Evolutionary conservation across 1,284 basidiomycete species (phyloP).

Genomic region (Erythrobasidium hasegawianum): DNA sequence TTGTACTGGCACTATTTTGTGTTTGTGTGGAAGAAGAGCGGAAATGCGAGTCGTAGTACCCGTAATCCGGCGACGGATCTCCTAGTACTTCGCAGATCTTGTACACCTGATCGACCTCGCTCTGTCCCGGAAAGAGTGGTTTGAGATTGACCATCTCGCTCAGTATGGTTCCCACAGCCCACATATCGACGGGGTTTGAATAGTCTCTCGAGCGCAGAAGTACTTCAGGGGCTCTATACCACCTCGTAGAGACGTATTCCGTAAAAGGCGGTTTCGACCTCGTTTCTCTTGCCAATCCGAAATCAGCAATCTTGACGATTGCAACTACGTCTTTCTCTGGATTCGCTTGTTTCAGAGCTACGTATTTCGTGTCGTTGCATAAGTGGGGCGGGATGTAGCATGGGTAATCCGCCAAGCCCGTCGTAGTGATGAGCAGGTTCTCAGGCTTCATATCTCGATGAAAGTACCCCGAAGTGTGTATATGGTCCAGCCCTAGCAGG

Average conservation of each 20-base stretch:
- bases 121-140: slow-evolving; percentile 95
- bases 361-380: slow-evolving; percentile 35
- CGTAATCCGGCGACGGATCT: slow-evolving; percentile 82
- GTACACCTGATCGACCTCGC: slow-evolving; percentile 88
- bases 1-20: slow-evolving; percentile 51
- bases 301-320: slow-evolving; percentile 97
- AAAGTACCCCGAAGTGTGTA: slow-evolving; percentile 90
- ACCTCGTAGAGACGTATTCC: slow-evolving; percentile 96
- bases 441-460: slow-evolving; percentile 99
- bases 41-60: slow-evolving; percentile 60
- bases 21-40: slow-evolving; percentile 36
- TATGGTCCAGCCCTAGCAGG: slow-evolving; percentile 82
- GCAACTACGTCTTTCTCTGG: slow-evolving; percentile 90
- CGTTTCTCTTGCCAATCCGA: slow-evolving; percentile 91
- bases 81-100: slow-evolving; percentile 87
- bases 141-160: slow-evolving; percentile 92
- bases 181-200: slow-evolving; percentile 96
- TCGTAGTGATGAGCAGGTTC: slow-evolving; percentile 99
- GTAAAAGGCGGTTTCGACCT: slow-evolving; percentile 88
- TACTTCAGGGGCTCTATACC: slow-evolving; percentile 99
- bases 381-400: slow-evolving; percentile 50
- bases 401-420: slow-evolving; percentile 91
- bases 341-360: slow-evolving; percentile 21
- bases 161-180: slow-evolving; percentile 97
- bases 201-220: slow-evolving; percentile 86